Conservation (phyloP, 805 yeast genomes). For the Phaffomyces thermotolerans region DNA sequence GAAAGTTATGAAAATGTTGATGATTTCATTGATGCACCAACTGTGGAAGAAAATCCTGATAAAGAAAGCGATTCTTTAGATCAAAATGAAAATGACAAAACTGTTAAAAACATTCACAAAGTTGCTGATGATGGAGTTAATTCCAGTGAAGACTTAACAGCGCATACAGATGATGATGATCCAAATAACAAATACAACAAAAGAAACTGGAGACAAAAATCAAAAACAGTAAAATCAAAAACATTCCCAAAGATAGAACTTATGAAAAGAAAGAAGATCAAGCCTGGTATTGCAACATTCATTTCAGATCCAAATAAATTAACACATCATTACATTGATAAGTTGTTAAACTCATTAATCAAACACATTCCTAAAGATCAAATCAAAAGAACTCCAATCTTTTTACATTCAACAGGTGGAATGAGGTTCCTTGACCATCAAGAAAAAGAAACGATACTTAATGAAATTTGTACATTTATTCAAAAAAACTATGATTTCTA, state of each 20-base stretch:
- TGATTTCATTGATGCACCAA: background rate
- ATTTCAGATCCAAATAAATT: slow-evolving; percentile 40
- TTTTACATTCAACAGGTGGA: slow-evolving; percentile 66
- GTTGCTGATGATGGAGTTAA: slow-evolving; percentile 19
- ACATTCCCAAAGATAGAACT: slow-evolving; percentile 10
- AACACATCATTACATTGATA: slow-evolving; percentile 44
- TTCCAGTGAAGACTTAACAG: no score
- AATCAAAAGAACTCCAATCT: slow-evolving; percentile 56
- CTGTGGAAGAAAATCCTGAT: background rate
- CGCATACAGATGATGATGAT: background rate
- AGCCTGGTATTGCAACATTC: slow-evolving; percentile 53
- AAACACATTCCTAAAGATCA: slow-evolving; percentile 53
- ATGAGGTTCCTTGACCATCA: slow-evolving; percentile 50
- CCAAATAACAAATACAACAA: no score
- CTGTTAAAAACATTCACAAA: slow-evolving; percentile 4
- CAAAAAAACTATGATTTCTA: slow-evolving; percentile 40
- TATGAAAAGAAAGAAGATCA: slow-evolving; percentile 24
- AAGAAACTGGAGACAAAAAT: slow-evolving; percentile 6
- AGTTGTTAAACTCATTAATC: slow-evolving; percentile 41
- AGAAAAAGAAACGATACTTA: slow-evolving; percentile 40
- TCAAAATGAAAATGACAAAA: background rate
- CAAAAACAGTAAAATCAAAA: background rate
- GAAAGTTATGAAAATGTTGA: background rate
- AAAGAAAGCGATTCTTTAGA: background rate
- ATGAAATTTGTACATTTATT: slow-evolving; percentile 43